Conservation (phyloP, 139 green algal species). For the Coccomyxa sp. region DNA sequence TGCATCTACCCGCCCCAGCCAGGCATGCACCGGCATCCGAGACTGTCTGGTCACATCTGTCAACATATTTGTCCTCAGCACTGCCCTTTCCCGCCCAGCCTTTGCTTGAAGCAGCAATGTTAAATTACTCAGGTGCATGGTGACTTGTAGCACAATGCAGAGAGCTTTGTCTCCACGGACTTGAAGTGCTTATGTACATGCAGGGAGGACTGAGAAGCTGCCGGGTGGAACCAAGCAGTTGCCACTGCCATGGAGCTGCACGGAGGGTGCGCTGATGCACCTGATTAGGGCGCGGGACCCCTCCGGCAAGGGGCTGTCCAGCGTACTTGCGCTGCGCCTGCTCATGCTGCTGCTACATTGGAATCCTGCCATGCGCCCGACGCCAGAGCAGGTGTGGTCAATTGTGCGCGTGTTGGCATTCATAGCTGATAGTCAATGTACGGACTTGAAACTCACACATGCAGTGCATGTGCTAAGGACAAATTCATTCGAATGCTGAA, state of each 20-base stretch:
- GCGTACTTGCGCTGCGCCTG: constrained; percentile 32
- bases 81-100: no score
- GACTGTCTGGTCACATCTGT: no score
- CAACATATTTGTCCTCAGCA: no score
- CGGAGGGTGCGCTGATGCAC: constrained; percentile 33
- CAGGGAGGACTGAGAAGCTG: background rate
- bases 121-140: background rate
- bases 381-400: constrained; percentile 1
- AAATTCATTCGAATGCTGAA: no score
- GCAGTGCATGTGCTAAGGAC: no score
- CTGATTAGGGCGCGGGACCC: constrained; percentile 29
- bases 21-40: background rate
- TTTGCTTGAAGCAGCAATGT: no score
- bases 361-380: constrained; percentile 29
- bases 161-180: constrained; percentile 8
- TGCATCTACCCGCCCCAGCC: constrained; percentile 64
- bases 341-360: constrained; percentile 44
- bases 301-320: constrained; percentile 27
- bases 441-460: no score
- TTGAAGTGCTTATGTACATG: background rate
- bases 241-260: constrained; percentile 44
- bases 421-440: no score
- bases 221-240: background rate
- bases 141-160: background rate
- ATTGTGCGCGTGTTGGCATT: no score